Percentiles rank a stretch among this genome's conserved stretches.
These are phyloP conservation scores for Pichia kluyveri DNA, from an alignment of 805 yeast species.

Conservation along the genomic window DNA sequence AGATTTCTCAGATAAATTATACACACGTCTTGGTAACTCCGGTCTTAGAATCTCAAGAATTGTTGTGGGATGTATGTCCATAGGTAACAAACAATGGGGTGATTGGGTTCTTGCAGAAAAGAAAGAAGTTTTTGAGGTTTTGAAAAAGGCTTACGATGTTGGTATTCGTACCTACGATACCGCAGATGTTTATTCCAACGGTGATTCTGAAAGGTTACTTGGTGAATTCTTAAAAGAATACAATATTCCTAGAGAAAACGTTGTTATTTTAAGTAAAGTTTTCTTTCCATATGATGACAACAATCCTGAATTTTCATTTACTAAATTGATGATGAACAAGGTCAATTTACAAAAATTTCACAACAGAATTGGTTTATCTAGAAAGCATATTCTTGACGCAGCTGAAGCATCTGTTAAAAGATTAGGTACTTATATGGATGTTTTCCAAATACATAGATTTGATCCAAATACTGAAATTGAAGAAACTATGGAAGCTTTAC, in stretches of 20 bases:
- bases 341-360: slow-evolving; percentile 17
- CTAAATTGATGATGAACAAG: neutral
- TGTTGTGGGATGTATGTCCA: slow-evolving; percentile 49
- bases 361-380: slow-evolving; percentile 33
- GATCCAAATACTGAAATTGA: slow-evolving; percentile 39
- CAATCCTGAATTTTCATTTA: slow-evolving; percentile 1
- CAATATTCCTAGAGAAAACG: slow-evolving; percentile 42
- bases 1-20: slow-evolving; percentile 11
- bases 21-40: slow-evolving; percentile 27
- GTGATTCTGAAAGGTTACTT: slow-evolving; percentile 39
- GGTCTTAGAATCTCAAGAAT: slow-evolving; percentile 42
- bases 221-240: slow-evolving; percentile 47
- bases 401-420: slow-evolving; percentile 31
- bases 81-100: slow-evolving; percentile 35
- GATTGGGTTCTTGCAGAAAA: slow-evolving; percentile 41
- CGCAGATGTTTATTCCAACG: slow-evolving; percentile 39
- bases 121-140: slow-evolving; percentile 31
- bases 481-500: slow-evolving; percentile 49
- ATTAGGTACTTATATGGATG: slow-evolving; percentile 43
- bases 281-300: slow-evolving; percentile 25
- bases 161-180: slow-evolving; percentile 45
- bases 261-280: slow-evolving; percentile 45
- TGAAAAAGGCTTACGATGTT: slow-evolving; percentile 37
- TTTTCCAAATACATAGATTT: slow-evolving; percentile 49
- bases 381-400: slow-evolving; percentile 42